phyloP scores from a whole-genome alignment of 2,329 filamentous ascomycete species.

The Chaetomium sp. region DNA sequence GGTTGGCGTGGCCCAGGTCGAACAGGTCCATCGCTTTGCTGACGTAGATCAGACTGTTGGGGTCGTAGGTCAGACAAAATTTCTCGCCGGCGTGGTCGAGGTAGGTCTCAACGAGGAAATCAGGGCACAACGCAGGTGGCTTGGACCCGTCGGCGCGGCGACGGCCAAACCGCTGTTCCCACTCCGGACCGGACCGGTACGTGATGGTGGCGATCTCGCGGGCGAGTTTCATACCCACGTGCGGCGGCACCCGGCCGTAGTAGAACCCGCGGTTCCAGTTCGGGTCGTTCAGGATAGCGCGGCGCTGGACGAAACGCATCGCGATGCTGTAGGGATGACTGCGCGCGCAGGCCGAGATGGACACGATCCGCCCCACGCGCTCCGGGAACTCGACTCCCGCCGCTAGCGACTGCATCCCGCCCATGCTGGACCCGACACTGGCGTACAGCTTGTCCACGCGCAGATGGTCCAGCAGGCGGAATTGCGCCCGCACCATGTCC shows the following conservation, averaged over 20 bases:
- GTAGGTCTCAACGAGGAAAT: constrained; percentile 97
- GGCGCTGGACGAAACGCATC: constrained; percentile 95
- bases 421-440: constrained; percentile 94
- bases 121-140: constrained; percentile 88
- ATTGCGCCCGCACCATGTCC: constrained; percentile 96
- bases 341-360: constrained; percentile 86
- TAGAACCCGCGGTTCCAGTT: constrained; percentile 96
- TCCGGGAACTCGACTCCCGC: constrained; percentile 78
- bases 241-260: constrained; percentile 80
- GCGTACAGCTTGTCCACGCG: constrained; percentile 76
- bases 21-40: constrained; percentile 99
- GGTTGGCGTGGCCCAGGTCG: constrained; percentile 71
- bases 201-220: constrained; percentile 97
- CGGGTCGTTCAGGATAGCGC: constrained; percentile 98
- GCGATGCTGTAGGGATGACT: constrained; percentile 98
- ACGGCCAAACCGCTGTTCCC: constrained; percentile 90
- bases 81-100: constrained; percentile 97
- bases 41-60: constrained; percentile 91
- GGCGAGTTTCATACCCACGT: constrained; percentile 95
- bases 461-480: constrained; percentile 74
- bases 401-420: constrained; percentile 93
- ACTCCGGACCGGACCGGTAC: constrained; percentile 92
- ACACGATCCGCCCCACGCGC: constrained; percentile 74
- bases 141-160: constrained; percentile 78
- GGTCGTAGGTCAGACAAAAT: constrained; percentile 93